These are phyloP conservation scores for Colletotrichum cereale DNA, from an alignment of 2,329 filamentous ascomycete species.

Conservation along the genomic window DNA sequence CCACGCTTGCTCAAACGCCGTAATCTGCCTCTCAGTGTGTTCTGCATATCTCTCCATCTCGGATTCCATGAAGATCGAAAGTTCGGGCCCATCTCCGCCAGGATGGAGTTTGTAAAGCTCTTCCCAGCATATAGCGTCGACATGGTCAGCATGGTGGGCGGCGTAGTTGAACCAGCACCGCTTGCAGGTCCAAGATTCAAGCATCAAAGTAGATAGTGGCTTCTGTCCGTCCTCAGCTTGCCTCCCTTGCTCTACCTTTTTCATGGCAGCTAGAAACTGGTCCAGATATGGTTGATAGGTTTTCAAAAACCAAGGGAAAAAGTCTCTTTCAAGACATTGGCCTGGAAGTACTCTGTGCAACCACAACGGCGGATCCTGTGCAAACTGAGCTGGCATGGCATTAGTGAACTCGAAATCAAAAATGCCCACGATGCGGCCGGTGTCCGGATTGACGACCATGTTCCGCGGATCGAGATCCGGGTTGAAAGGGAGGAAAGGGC, in stretches of 20 bases:
- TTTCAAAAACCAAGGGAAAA: constrained; percentile 39
- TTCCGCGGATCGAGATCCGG: constrained; percentile 55
- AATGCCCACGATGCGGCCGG: constrained; percentile 51
- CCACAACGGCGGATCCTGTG: constrained; percentile 55
- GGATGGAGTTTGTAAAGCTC: constrained; percentile 43
- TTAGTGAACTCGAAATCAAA: constrained; percentile 58
- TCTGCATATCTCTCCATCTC: constrained; percentile 12
- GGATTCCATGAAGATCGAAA: background rate
- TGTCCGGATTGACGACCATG: constrained; percentile 53
- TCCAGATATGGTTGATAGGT: constrained; percentile 34
- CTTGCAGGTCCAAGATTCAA: constrained; percentile 36
- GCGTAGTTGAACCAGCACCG: constrained; percentile 34
- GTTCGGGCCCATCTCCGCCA: background rate
- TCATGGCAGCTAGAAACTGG: constrained; percentile 36
- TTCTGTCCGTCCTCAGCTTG: background rate
- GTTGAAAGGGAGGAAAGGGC: constrained; percentile 54
- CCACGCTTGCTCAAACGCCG: background rate
- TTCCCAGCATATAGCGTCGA: constrained; percentile 51
- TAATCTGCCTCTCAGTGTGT: constrained; percentile 6
- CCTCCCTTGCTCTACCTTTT: constrained; percentile 18
- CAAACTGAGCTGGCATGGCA: constrained; percentile 54
- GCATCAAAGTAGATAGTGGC: constrained; percentile 31
- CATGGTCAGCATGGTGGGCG: constrained; percentile 44
- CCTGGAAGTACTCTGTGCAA: constrained; percentile 47
- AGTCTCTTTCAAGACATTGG: constrained; percentile 43